These are phyloP conservation scores for Heterobasidion occidentale DNA, from an alignment of 1,284 basidiomycete species.

Conservation along the genomic window DNA sequence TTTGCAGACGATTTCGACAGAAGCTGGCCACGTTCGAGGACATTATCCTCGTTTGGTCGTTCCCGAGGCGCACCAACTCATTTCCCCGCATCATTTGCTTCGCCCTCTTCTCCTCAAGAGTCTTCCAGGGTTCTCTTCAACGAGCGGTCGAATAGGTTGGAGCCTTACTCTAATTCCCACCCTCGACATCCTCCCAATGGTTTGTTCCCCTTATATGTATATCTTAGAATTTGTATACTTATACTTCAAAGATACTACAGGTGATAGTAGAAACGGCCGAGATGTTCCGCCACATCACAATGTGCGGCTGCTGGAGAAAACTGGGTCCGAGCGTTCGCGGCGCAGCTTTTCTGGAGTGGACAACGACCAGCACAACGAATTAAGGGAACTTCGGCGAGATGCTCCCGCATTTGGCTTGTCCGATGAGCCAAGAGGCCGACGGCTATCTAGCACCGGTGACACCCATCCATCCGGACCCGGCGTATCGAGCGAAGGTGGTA, in stretches of 20 bases:
- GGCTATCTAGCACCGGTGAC: conserved; percentile 18
- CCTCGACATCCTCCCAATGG: conserved; percentile 25
- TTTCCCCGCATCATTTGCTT: conserved; percentile 29
- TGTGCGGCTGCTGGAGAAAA: conserved; percentile 46
- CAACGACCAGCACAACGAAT: conserved; percentile 13
- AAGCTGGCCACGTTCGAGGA: conserved; percentile 74
- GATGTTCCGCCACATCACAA: conserved; percentile 35
- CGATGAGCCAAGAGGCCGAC: conserved; percentile 28
- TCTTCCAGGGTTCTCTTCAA: conserved; percentile 77
- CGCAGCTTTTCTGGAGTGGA: conserved; percentile 7
- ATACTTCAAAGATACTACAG: background rate
- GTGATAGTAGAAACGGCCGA: conserved; percentile 35
- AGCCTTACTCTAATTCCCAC: conserved; percentile 54
- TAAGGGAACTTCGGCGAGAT: conserved; percentile 12
- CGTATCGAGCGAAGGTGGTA: conserved; percentile 15
- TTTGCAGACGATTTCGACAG: conserved; percentile 89
- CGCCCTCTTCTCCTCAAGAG: conserved; percentile 42
- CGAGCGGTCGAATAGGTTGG: conserved; percentile 78
- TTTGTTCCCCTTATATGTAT: conserved; percentile 21
- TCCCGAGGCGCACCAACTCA: conserved; percentile 33
- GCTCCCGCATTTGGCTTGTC: conserved; percentile 14
- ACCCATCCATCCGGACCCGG: conserved; percentile 7
- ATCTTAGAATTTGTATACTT: conserved; percentile 20
- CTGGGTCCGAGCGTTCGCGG: conserved; percentile 5
- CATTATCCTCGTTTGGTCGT: conserved; percentile 30